phyloP scores from a whole-genome alignment of 345 rosid species.

The Aegle marmelos region DNA sequence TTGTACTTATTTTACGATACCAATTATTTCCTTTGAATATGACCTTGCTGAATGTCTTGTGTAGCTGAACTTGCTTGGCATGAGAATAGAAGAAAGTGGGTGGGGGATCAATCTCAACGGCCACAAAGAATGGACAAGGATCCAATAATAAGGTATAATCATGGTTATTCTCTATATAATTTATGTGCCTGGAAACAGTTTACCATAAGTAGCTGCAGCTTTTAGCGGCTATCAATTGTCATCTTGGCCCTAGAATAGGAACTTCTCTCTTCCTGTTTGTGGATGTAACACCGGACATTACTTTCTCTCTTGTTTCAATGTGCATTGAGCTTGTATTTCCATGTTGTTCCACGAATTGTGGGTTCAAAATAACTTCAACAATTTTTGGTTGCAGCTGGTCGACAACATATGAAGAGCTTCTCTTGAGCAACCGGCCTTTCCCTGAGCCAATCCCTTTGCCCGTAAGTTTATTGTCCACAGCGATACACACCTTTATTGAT shows the following conservation, averaged over 20 bases:
- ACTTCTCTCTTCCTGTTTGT: neutral
- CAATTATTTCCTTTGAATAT: constrained; percentile 15
- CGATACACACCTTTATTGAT: neutral
- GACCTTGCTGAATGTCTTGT: constrained; percentile 16
- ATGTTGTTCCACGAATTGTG: neutral
- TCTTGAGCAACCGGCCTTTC: constrained; percentile 73
- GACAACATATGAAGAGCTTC: constrained; percentile 79
- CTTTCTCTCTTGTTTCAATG: neutral
- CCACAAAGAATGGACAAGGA: constrained; percentile 46
- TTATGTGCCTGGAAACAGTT: neutral
- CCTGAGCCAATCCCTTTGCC: constrained; percentile 79
- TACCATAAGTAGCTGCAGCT: neutral
- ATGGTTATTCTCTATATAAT: neutral
- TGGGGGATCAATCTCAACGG: constrained; percentile 54
- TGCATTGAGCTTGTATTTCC: neutral
- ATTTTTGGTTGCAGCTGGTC: constrained; percentile 72
- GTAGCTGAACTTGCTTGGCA: constrained; percentile 74
- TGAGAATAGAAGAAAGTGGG: constrained; percentile 76
- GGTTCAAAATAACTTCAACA: constrained; percentile 20
- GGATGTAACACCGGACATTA: neutral
- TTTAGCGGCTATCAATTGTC: neutral
- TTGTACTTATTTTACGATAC: neutral
- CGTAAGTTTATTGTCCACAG: constrained; percentile 37
- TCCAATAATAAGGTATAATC: constrained; percentile 65
- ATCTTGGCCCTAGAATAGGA: neutral